phyloP scores from a whole-genome alignment of 1,284 basidiomycete genomes.

The Tilletia caries region DNA sequence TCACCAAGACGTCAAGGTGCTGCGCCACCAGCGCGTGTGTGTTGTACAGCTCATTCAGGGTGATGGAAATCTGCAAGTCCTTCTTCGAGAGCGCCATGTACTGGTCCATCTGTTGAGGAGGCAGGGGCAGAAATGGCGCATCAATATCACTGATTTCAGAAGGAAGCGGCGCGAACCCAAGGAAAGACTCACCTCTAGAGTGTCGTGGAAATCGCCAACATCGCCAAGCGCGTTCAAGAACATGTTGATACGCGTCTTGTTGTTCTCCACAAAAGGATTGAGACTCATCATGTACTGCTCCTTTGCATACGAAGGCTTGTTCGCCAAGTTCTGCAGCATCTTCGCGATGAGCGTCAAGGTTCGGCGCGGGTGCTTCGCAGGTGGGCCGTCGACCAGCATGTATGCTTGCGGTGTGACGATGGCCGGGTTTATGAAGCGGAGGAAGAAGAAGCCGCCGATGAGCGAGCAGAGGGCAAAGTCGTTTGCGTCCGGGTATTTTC shows the following conservation, averaged over 20 bases:
- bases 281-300: slow-evolving; percentile 98
- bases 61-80: slow-evolving; percentile 95
- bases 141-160: not conserved
- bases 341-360: slow-evolving; percentile 97
- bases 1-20: slow-evolving; percentile 86
- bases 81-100: slow-evolving; percentile 99
- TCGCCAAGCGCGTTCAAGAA: slow-evolving; percentile 96
- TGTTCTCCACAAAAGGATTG: slow-evolving; percentile 96
- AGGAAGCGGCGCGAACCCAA: not conserved
- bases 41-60: slow-evolving; percentile 98
- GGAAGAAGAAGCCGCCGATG: slow-evolving; percentile 99
- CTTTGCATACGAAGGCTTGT: slow-evolving; percentile 96
- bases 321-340: slow-evolving; percentile 98
- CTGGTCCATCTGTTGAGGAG: slow-evolving; percentile 78
- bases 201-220: slow-evolving; percentile 98
- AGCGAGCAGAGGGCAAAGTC: slow-evolving; percentile 97
- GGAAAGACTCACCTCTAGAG: slow-evolving; percentile 67
- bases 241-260: slow-evolving; percentile 93
- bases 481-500: slow-evolving; percentile 95
- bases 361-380: slow-evolving; percentile 91
- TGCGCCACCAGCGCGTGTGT: slow-evolving; percentile 91
- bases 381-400: slow-evolving; percentile 96
- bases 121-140: not conserved
- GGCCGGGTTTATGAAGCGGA: slow-evolving; percentile 99
- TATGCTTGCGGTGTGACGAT: slow-evolving; percentile 99